Percentiles rank a stretch among this genome's conserved stretches.
phyloP scores from a whole-genome alignment of 176 grass and related monocot species.

The Luzula sylvatica region DNA sequence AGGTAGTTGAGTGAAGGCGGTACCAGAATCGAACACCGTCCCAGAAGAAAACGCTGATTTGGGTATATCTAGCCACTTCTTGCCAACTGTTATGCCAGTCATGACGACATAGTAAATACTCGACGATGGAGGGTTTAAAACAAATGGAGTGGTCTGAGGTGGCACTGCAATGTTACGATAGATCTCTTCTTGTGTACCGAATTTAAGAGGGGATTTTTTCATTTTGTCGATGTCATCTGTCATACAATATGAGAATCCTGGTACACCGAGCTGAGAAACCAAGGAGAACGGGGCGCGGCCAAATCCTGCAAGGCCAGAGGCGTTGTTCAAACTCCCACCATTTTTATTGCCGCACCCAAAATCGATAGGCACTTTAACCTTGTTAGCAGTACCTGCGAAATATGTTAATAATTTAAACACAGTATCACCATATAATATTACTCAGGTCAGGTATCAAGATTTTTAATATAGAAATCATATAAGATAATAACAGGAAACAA shows the following conservation, averaged over 20 bases:
- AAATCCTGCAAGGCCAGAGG: conserved; percentile 59
- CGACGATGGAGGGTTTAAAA: conserved; percentile 21
- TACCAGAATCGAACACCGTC: conserved; percentile 60
- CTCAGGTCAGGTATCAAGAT: too few species aligned
- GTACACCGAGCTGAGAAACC: conserved; percentile 47
- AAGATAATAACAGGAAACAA: too few species aligned
- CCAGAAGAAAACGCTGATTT: conserved; percentile 36
- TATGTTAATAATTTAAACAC: too few species aligned
- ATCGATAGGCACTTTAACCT: conserved; percentile 10
- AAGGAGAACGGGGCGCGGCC: conserved; percentile 37
- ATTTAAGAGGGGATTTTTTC: conserved; percentile 32
- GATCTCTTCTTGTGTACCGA: conserved; percentile 40
- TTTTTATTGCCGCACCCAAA: conserved; percentile 56
- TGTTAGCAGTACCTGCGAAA: not conserved
- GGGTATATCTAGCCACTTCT: conserved; percentile 31
- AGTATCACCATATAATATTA: too few species aligned
- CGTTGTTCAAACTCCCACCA: conserved; percentile 38
- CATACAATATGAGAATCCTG: conserved; percentile 69
- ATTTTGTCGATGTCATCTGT: conserved; percentile 12
- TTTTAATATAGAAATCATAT: too few species aligned
- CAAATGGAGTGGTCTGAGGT: conserved; percentile 33
- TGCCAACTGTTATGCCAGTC: conserved; percentile 46
- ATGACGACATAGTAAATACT: conserved; percentile 54
- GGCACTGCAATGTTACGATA: conserved; percentile 5
- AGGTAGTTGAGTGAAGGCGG: conserved; percentile 34